These are phyloP conservation scores for Boletus sp. DNA, from an alignment of 768 basidiomycete genomes.

Conservation along the genomic window DNA sequence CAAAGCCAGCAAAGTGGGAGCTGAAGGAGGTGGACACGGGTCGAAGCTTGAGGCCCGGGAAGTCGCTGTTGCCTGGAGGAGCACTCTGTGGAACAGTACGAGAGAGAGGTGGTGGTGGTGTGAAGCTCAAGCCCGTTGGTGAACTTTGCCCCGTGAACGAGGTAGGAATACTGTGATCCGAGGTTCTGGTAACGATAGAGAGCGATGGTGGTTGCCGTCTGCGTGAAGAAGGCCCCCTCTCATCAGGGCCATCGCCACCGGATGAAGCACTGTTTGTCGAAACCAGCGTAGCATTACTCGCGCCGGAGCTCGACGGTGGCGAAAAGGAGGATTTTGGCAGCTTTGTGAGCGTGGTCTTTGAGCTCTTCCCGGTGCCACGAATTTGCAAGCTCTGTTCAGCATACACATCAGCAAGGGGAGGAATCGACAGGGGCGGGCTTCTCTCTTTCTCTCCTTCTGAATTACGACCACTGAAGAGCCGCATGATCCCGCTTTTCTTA, in stretches of 20 bases:
- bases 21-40: conserved; percentile 78
- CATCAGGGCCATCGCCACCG: conserved; percentile 13
- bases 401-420: conserved; percentile 42
- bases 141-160: conserved; percentile 11
- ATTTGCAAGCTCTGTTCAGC: conserved; percentile 21
- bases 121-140: conserved; percentile 10
- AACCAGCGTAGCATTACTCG: conserved; percentile 17
- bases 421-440: conserved; percentile 53
- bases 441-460: conserved; percentile 34
- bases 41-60: conserved; percentile 64
- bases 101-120: conserved; percentile 8
- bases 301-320: conserved; percentile 28
- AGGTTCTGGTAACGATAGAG: conserved; percentile 27
- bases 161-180: conserved; percentile 13
- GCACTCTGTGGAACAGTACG: conserved; percentile 52
- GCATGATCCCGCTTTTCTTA: conserved; percentile 81
- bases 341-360: conserved; percentile 29
- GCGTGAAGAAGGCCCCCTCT: conserved; percentile 23
- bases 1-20: conserved; percentile 54
- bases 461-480: conserved; percentile 59
- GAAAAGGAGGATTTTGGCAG: conserved; percentile 43
- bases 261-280: conserved; percentile 1
- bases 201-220: conserved; percentile 30
- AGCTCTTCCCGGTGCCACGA: conserved; percentile 30
- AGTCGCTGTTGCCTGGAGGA: conserved; percentile 59